Evolutionary conservation across 257 asterid species (phyloP).

Genomic region (Coffea eugenioides): DNA sequence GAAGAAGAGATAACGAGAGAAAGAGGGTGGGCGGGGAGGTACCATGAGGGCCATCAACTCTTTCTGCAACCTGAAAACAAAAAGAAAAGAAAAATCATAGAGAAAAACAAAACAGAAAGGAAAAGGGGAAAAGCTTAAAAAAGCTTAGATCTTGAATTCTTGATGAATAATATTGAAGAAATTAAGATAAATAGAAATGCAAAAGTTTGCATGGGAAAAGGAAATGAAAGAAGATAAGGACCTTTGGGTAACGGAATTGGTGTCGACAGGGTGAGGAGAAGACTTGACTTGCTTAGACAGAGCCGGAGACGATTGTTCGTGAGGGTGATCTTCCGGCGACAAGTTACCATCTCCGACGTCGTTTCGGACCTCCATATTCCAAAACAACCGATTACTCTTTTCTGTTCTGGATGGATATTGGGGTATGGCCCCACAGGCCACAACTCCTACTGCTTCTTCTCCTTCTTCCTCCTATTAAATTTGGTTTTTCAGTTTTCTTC

Average conservation of each 20-base stretch:
- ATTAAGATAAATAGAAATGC: not conserved
- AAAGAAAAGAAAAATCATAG: not conserved
- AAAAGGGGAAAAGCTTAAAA: not conserved
- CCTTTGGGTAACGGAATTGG: conserved; percentile 70
- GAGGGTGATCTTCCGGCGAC: conserved; percentile 18
- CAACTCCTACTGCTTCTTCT: not conserved
- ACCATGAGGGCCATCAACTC: conserved; percentile 82
- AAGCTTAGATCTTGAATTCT: conserved; percentile 11
- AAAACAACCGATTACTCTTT: not conserved
- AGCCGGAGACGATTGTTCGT: conserved; percentile 32
- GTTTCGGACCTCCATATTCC: conserved; percentile 38
- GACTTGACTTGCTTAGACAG: conserved; percentile 49
- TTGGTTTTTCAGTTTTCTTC: not conserved
- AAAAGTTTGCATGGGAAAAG: not conserved
- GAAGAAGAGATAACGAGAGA: not conserved
- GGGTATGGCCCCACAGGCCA: not conserved
- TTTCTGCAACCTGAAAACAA: conserved; percentile 61
- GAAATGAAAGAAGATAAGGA: conserved; percentile 1
- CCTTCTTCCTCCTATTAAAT: not conserved
- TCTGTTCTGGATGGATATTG: not conserved
- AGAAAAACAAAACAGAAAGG: not conserved
- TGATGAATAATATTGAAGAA: not conserved
- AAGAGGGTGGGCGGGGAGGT: conserved; percentile 1
- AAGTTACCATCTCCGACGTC: conserved; percentile 30
- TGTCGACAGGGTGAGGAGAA: conserved; percentile 46